Percentiles rank a stretch among this genome's conserved stretches.
Conservation (phyloP, 2,329 filamentous ascomycete genomes). For the Exophiala spinifera region DNA sequence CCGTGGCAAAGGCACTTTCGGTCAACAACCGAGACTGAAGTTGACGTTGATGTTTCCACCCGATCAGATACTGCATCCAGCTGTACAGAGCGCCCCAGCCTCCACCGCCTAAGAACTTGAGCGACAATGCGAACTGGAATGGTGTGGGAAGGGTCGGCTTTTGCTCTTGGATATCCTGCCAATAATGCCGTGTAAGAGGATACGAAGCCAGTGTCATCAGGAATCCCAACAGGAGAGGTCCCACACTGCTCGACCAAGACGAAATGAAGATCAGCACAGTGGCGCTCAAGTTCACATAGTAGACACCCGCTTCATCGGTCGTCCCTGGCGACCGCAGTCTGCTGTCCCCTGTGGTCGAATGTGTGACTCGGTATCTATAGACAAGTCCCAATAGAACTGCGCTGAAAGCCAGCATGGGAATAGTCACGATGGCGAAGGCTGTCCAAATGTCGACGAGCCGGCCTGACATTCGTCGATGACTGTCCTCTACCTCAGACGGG, state of each 20-base stretch:
- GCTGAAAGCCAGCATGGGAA: conserved; percentile 7
- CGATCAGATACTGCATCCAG: too few relatives aligned
- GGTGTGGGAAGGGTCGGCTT: background rate
- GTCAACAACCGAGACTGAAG: background rate
- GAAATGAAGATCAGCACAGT: conserved; percentile 27
- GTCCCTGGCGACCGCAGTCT: background rate
- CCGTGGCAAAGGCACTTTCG: background rate
- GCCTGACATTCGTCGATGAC: background rate
- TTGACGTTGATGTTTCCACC: too few relatives aligned
- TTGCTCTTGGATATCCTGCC: conserved; percentile 2
- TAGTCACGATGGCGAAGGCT: conserved; percentile 5
- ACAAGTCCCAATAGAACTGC: conserved; percentile 4
- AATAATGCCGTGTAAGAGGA: conserved; percentile 22
- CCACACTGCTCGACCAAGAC: conserved; percentile 30
- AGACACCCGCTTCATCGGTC: conserved; percentile 13
- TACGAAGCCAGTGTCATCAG: conserved; percentile 30
- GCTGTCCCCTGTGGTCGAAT: background rate
- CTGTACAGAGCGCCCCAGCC: too few relatives aligned
- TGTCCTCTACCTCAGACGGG: too few relatives aligned
- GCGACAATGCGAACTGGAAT: background rate
- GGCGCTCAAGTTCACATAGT: conserved; percentile 26
- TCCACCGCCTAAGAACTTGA: background rate
- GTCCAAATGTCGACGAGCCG: background rate
- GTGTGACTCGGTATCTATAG: conserved; percentile 2
- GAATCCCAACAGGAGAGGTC: conserved; percentile 28